Evolutionary conservation across 495 filamentous ascomycete genomes (phyloP).

Genomic region (Penicillium paradoxum): DNA sequence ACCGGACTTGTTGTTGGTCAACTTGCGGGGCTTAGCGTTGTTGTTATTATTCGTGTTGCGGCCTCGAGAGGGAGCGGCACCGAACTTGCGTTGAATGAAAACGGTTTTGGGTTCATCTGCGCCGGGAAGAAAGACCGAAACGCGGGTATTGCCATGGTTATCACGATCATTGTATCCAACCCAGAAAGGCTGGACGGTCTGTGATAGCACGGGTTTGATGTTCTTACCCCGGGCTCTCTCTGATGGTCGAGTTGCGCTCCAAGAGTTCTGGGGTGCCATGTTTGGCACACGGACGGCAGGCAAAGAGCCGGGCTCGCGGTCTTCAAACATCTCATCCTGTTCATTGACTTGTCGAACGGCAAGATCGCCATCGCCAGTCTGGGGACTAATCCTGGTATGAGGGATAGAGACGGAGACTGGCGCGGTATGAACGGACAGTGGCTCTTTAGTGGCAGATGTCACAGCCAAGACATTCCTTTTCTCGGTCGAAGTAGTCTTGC

Average conservation of each 20-base stretch:
- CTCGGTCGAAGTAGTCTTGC: conserved; percentile 50
- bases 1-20: conserved; percentile 31
- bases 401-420: conserved; percentile 59
- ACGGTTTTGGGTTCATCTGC: conserved; percentile 25
- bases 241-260: conserved; percentile 33
- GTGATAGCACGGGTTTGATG: conserved; percentile 37
- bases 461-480: conserved; percentile 52
- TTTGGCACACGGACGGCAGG: conserved; percentile 64
- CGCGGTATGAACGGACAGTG: conserved; percentile 51
- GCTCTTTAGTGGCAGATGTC: conserved; percentile 55
- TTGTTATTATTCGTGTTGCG: conserved; percentile 14
- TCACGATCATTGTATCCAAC: conserved; percentile 37
- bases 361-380: conserved; percentile 35
- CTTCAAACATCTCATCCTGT: conserved; percentile 76
- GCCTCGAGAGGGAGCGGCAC: conserved; percentile 20
- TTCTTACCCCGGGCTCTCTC: conserved; percentile 29
- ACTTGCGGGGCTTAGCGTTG: conserved; percentile 29
- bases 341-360: conserved; percentile 63
- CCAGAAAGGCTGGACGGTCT: conserved; percentile 33
- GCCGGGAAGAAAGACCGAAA: conserved; percentile 37
- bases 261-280: conserved; percentile 51
- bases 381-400: conserved; percentile 22
- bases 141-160: conserved; percentile 26
- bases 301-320: conserved; percentile 73
- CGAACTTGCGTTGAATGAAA: conserved; percentile 30